phyloP scores from a whole-genome alignment of 1,284 basidiomycete species.

The Cutaneotrichosporon dermatis region DNA sequence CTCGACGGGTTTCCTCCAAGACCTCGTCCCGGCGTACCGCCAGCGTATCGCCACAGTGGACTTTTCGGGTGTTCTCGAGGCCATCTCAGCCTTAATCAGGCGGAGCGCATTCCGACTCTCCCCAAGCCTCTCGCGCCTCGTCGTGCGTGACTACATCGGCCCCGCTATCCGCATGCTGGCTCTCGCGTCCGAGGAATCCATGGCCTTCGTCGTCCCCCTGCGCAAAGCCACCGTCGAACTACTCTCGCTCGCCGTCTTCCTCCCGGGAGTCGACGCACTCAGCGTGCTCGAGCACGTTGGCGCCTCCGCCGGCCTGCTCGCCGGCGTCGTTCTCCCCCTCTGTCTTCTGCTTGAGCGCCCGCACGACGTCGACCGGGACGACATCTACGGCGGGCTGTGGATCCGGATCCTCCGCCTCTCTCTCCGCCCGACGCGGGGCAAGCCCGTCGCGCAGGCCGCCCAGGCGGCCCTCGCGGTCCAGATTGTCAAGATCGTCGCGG shows the following conservation, averaged over 20 bases:
- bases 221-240: constrained; percentile 57
- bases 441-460: constrained; percentile 22
- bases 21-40: constrained; percentile 59
- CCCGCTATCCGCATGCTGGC: constrained; percentile 58
- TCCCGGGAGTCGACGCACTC: constrained; percentile 60
- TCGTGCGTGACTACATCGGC: constrained; percentile 59
- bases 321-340: constrained; percentile 59
- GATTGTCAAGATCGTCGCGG: constrained; percentile 63
- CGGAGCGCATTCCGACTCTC: constrained; percentile 57
- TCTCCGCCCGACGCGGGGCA: constrained; percentile 49
- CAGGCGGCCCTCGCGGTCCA: constrained; percentile 57
- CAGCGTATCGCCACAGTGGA: constrained; percentile 57
- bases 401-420: constrained; percentile 60
- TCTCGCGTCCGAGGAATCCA: constrained; percentile 55
- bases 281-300: constrained; percentile 57
- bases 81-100: constrained; percentile 53
- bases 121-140: constrained; percentile 54
- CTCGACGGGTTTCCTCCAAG: constrained; percentile 56
- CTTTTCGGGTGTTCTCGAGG: constrained; percentile 61
- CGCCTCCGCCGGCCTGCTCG: constrained; percentile 59
- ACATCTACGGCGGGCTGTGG: constrained; percentile 58
- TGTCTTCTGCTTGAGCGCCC: constrained; percentile 57
- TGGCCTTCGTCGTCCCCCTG: constrained; percentile 55
- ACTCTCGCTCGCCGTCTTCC: constrained; percentile 55
- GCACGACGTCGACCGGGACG: constrained; percentile 51